A percentile compares a stretch with the other conserved stretches of the same genome.
phyloP scores from a whole-genome alignment of 2,329 filamentous ascomycete species.

The Curvularia spicifera region DNA sequence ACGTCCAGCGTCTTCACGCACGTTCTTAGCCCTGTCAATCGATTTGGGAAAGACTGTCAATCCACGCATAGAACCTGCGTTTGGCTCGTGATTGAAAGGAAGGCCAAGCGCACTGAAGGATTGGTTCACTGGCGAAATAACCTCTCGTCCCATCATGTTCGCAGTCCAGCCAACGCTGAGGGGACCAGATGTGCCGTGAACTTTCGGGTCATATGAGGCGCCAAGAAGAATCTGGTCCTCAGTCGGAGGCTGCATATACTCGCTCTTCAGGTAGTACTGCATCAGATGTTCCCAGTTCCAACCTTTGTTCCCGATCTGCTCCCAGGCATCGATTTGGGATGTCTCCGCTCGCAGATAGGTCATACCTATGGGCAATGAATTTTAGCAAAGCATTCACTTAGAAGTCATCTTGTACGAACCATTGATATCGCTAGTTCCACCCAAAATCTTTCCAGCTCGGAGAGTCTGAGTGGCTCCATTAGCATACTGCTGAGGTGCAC shows the following conservation, averaged over 20 bases:
- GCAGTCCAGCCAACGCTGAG: conserved; percentile 1
- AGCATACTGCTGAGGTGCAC: not conserved
- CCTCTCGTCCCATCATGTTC: conserved; percentile 2
- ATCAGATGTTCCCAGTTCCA: conserved; percentile 5
- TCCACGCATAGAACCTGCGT: conserved; percentile 1
- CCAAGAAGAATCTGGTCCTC: conserved; percentile 1
- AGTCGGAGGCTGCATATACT: not conserved
- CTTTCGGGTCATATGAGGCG: not conserved
- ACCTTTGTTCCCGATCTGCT: conserved; percentile 2
- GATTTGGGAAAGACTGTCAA: not conserved
- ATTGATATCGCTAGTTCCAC: conserved; percentile 5
- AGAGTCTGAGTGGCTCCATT: not conserved
- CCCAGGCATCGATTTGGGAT: conserved; percentile 3
- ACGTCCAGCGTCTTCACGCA: conserved; percentile 4
- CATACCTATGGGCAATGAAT: not conserved
- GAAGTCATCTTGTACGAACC: not conserved
- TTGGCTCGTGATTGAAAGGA: not conserved
- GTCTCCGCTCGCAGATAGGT: conserved; percentile 3
- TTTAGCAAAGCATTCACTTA: not conserved
- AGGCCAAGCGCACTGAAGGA: not conserved
- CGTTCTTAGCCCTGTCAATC: not conserved
- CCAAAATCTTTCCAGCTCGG: conserved; percentile 1
- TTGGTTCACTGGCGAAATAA: conserved; percentile 2
- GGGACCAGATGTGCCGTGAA: conserved; percentile 2
- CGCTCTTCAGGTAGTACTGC: conserved; percentile 5